A percentile compares a stretch with the other conserved stretches of the same genome.
Evolutionary conservation across 2,329 filamentous ascomycete species (phyloP).

Genomic region (Botryotinia narcissicola): DNA sequence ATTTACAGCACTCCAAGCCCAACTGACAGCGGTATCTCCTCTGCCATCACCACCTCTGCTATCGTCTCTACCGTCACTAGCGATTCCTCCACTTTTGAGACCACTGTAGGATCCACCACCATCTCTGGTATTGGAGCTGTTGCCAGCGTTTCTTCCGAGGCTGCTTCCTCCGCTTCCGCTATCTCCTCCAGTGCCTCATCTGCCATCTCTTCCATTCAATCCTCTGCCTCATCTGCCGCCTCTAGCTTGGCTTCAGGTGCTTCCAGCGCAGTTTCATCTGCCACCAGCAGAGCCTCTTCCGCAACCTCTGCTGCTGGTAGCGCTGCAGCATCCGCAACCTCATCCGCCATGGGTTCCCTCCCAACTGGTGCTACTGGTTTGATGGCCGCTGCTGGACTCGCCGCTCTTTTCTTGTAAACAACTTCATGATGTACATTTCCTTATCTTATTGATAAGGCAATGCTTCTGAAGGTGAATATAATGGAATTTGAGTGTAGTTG

Average conservation of each 20-base stretch:
- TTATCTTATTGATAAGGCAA: conserved; percentile 20
- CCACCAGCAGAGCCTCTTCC: conserved; percentile 15
- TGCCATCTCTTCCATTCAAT: conserved; percentile 28
- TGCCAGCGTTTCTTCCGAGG: conserved; percentile 20
- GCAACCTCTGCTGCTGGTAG: conserved; percentile 22
- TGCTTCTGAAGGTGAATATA: conserved; percentile 19
- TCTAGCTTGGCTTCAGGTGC: conserved; percentile 25
- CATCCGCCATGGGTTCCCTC: conserved; percentile 7
- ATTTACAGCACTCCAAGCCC: conserved; percentile 25
- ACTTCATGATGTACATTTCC: background rate
- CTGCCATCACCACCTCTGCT: conserved; percentile 23
- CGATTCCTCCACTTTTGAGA: conserved; percentile 24
- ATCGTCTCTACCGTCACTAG: conserved; percentile 25
- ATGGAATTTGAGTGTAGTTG: conserved; percentile 19
- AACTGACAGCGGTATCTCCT: conserved; percentile 11
- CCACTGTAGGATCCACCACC: conserved; percentile 29
- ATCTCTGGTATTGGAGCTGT: conserved; percentile 24
- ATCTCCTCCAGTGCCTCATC: conserved; percentile 28
- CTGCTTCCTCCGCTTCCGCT: conserved; percentile 29
- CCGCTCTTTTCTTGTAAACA: conserved; percentile 37
- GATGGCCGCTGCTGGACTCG: conserved; percentile 35
- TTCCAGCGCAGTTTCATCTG: conserved; percentile 18
- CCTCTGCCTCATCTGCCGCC: conserved; percentile 21
- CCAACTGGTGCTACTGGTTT: conserved; percentile 31
- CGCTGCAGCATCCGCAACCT: conserved; percentile 10